Base-by-base conservation (phyloP, 83 land plant species). In the Picea abies region DNA sequence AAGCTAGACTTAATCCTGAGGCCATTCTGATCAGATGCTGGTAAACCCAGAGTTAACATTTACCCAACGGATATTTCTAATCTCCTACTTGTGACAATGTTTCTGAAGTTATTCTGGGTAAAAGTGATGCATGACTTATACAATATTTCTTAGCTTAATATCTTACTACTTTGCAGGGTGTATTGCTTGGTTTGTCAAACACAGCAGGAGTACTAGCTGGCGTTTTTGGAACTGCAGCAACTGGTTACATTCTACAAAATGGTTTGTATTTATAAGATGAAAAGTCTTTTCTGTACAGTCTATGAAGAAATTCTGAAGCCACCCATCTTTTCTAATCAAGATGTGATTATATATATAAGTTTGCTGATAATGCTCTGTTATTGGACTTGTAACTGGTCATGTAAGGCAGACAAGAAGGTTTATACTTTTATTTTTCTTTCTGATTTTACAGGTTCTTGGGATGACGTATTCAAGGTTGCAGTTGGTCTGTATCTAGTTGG, bases 201-300 rank as follows among this genome's bases (percentile, higher is more conserved):
- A 96, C 98, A 29, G 98, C 98, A 82, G 98, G 98, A 70, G 98
- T 96, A 6, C 88, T 96, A 32, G 98, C 98, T 80, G 98, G 97
- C 32, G 98, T 96, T 37, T 73, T 94, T 84, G 98, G 98, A 35
- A 96, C 98, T 17, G 97, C 97, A 22, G 95, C 92, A 25, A 96
- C 99, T 58, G 97, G 97, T 22, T 93, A 93, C 85, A 96, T 93
- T 64, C 86, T 95, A 82, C 98, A 95, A 85, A 93, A 93, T 81
- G 98, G 90, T 90, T 58, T 56, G 87, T n/a, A 44, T 44, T 47
- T 22, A 44, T 52, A 73, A 73, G 77, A 47, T 44, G 52, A 22
- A 49, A 11, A 47, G 0, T 44, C 3, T 10, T 22, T 9, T 73
- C 60, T 41, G 22, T n/a, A 9, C 26, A 73, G n/a, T 23, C 47